Evolutionary conservation across 495 filamentous ascomycete species (phyloP).

Genomic region (Penicillium flavigenum): DNA sequence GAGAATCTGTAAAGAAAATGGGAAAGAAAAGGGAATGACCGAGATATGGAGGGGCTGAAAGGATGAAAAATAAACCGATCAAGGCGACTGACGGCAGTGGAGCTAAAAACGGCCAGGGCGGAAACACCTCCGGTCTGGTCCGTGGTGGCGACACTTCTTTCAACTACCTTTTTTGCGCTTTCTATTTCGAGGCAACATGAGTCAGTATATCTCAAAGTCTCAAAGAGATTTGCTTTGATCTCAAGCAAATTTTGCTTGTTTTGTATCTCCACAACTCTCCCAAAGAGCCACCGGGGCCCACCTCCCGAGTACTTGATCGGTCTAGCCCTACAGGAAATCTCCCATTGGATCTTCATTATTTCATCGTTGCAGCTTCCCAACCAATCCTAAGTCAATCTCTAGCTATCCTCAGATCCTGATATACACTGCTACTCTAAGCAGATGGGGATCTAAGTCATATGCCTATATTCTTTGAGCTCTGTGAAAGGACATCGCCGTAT

Average conservation of each 20-base stretch:
- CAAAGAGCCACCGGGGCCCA: background rate
- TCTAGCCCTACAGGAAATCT: background rate
- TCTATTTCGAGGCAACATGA: background rate
- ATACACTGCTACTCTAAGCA: background rate
- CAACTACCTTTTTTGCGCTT: background rate
- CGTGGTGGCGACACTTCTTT: conserved; percentile 20
- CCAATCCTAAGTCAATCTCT: background rate
- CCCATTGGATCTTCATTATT: background rate
- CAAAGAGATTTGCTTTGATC: background rate
- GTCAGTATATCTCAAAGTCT: background rate
- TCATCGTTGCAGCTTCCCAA: background rate
- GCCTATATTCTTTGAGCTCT: background rate
- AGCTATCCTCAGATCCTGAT: background rate
- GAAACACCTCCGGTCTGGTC: conserved; percentile 20
- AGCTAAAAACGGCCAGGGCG: conserved; percentile 17
- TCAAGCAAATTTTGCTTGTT: background rate
- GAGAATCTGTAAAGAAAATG: background rate
- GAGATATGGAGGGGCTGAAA: conserved; percentile 7
- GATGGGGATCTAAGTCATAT: no score
- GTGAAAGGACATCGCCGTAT: background rate
- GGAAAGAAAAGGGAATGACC: background rate
- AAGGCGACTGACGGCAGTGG: conserved; percentile 9
- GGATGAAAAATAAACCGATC: background rate
- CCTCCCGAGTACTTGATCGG: background rate
- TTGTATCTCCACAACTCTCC: background rate